phyloP scores from a whole-genome alignment of 2,329 filamentous ascomycete species.

The Plectosphaerella plurivora region DNA sequence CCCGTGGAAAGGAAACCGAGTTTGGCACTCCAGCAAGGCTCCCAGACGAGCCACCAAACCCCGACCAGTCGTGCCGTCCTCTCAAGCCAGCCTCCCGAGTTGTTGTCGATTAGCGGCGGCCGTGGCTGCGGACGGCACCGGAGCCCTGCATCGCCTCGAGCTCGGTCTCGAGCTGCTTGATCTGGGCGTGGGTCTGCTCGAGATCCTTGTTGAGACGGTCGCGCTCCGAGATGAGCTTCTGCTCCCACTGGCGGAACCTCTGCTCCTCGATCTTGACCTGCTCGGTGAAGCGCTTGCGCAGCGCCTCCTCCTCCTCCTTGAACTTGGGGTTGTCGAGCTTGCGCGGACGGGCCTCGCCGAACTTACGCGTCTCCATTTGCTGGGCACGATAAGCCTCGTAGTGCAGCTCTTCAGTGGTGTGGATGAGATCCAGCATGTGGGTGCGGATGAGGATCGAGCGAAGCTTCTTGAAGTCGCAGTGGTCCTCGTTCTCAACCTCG shows the following conservation, averaged over 20 bases:
- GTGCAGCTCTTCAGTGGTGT: slow-evolving; percentile 98
- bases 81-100: too few relatives aligned
- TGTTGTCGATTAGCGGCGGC: slow-evolving; percentile 65
- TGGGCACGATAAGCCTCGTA: slow-evolving; percentile 98
- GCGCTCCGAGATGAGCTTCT: slow-evolving; percentile 98
- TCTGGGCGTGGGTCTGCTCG: slow-evolving; percentile 92
- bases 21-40: slow-evolving; percentile 11
- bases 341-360: slow-evolving; percentile 91
- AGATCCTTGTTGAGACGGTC: slow-evolving; percentile 99
- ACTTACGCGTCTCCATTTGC: slow-evolving; percentile 99
- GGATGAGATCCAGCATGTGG: slow-evolving; percentile 99
- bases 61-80: background rate
- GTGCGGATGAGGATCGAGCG: slow-evolving; percentile 97
- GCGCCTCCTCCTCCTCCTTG: slow-evolving; percentile 98
- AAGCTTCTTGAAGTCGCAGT: slow-evolving; percentile 99
- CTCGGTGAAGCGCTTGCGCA: slow-evolving; percentile 98
- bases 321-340: slow-evolving; percentile 99
- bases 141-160: slow-evolving; percentile 91
- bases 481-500: slow-evolving; percentile 99
- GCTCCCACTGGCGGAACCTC: slow-evolving; percentile 98
- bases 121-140: slow-evolving; percentile 79
- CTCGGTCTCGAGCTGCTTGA: slow-evolving; percentile 87
- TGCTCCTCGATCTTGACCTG: slow-evolving; percentile 99
- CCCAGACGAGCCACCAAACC: background rate
- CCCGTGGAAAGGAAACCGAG: slow-evolving; percentile 13